Evolutionary conservation across 495 filamentous ascomycete species (phyloP), one percentile per base, ranked within the genome.

Genomic region (Aeminium ludgeri): DNA sequence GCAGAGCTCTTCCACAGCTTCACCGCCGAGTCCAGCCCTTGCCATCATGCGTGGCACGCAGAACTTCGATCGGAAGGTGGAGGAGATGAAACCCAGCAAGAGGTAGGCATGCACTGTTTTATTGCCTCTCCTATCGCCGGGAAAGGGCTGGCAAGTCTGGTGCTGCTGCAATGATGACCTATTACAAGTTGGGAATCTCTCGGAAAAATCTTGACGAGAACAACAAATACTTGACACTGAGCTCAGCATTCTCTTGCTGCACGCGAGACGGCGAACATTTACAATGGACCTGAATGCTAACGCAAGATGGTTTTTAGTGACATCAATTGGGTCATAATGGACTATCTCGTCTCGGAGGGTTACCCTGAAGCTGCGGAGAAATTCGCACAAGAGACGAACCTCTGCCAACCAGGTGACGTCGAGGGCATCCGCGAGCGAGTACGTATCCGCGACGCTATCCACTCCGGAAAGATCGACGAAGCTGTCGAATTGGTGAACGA

Each of bases 151-250:
- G 28, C 25, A 25, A 6, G 23, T 3, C 23, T 25, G 17, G 1
- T 35, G 37, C 33, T 43, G 17, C 34, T 37, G 17, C 19, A 20
- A 87, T 89, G 85, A 95, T 95, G 89, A 52, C 71, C 63, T 56
- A 66, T 68, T 66, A 76, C 76, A 87, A 87, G 87, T 87, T 96
- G 89, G 89, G 91, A 99, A 99, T 99, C 89, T 99, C 89, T 99
- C 89, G 74, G 80, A 97, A 80, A 58, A 65, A 59, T 45, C 57
- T 64, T 96, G 89, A 76, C 76, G 89, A 96, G 81, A 86, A 78
- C 56, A 67, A 66, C 65, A 72, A 68, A 78, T 42, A 44, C 75
- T 81, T 82, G 74, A 73, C 23, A 25, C 23, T 25, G 23, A 38
- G 58, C 16, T 33, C 31, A 13, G 31, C 12, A 33, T 3, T 33